A percentile compares a stretch with the other conserved stretches of the same genome.
Conservation (phyloP, 805 yeast species). For the Sungouiella thailandica region DNA sequence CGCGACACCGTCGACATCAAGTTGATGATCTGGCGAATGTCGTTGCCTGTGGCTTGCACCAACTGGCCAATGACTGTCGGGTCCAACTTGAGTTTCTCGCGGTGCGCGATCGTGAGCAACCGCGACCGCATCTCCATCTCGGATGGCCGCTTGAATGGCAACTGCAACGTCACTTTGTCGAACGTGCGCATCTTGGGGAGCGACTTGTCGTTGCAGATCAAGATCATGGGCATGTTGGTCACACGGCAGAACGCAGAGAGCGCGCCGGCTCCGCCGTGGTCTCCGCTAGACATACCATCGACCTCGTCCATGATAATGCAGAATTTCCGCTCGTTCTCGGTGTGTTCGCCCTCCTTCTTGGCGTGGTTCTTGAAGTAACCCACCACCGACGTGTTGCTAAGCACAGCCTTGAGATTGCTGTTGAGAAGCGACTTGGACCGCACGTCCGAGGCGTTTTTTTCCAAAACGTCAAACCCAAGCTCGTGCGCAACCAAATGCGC, state of each 20-base stretch:
- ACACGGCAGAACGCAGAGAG: constrained; percentile 80
- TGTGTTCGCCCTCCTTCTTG: constrained; percentile 21
- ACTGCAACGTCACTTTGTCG: constrained; percentile 72
- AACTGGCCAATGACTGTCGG: constrained; percentile 78
- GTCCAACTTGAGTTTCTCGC: constrained; percentile 78
- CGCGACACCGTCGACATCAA: constrained; percentile 78
- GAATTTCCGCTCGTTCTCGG: constrained; percentile 49
- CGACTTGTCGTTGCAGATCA: constrained; percentile 89
- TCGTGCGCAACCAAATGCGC: constrained; percentile 70
- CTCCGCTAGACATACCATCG: constrained; percentile 99
- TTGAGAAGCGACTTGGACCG: constrained; percentile 77
- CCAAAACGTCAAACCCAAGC: constrained; percentile 68
- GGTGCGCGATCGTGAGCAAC: constrained; percentile 81
- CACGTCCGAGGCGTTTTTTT: constrained; percentile 84
- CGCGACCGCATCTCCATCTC: constrained; percentile 78
- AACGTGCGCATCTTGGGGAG: constrained; percentile 95
- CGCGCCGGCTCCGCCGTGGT: constrained; percentile 97
- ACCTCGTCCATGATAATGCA: constrained; percentile 97
- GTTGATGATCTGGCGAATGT: constrained; percentile 91
- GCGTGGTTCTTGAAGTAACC: constrained; percentile 66
- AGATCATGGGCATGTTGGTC: constrained; percentile 84
- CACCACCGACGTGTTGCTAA: constrained; percentile 77
- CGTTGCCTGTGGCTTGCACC: constrained; percentile 81
- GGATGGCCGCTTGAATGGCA: constrained; percentile 86
- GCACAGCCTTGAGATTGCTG: constrained; percentile 59